Evolutionary conservation across 1,284 basidiomycete genomes (phyloP).

Genomic region (Polyporus tsugae): DNA sequence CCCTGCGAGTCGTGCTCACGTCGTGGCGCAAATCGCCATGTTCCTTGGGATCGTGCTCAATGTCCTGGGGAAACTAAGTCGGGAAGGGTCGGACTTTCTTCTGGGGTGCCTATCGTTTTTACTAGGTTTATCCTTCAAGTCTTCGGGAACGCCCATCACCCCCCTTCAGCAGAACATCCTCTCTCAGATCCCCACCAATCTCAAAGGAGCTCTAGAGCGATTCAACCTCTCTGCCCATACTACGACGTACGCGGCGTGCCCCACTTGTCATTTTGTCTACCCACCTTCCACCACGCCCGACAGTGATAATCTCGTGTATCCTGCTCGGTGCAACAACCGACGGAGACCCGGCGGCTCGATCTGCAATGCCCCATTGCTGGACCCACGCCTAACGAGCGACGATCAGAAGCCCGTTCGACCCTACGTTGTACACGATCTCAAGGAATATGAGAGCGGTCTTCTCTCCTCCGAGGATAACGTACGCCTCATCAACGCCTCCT

Average conservation of each 20-base stretch:
- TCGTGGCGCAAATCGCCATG: slow-evolving; percentile 12
- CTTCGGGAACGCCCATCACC: background rate
- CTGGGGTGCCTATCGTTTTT: slow-evolving; percentile 5
- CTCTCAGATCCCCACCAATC: slow-evolving; percentile 5
- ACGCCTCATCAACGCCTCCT: slow-evolving; percentile 4
- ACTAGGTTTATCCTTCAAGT: slow-evolving; percentile 5
- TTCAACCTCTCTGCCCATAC: slow-evolving; percentile 12
- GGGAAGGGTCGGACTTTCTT: slow-evolving; percentile 12
- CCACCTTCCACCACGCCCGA: background rate
- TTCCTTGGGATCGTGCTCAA: slow-evolving; percentile 16
- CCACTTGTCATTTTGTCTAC: slow-evolving; percentile 10
- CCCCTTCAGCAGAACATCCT: slow-evolving; percentile 8
- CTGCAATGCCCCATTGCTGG: background rate
- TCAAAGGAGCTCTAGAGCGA: slow-evolving; percentile 7
- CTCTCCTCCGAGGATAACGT: slow-evolving; percentile 12
- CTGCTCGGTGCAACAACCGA: slow-evolving; percentile 7
- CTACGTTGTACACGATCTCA: slow-evolving; percentile 14
- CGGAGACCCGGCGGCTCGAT: background rate
- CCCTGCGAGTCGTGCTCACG: slow-evolving; percentile 5
- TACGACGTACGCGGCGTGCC: slow-evolving; percentile 10
- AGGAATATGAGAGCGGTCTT: slow-evolving; percentile 13
- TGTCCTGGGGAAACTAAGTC: slow-evolving; percentile 10
- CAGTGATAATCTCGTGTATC: background rate
- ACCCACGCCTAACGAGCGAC: background rate
- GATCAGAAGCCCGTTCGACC: slow-evolving; percentile 7